Evolutionary conservation across 495 filamentous ascomycete genomes (phyloP).

Genomic region (Neurospora africana): DNA sequence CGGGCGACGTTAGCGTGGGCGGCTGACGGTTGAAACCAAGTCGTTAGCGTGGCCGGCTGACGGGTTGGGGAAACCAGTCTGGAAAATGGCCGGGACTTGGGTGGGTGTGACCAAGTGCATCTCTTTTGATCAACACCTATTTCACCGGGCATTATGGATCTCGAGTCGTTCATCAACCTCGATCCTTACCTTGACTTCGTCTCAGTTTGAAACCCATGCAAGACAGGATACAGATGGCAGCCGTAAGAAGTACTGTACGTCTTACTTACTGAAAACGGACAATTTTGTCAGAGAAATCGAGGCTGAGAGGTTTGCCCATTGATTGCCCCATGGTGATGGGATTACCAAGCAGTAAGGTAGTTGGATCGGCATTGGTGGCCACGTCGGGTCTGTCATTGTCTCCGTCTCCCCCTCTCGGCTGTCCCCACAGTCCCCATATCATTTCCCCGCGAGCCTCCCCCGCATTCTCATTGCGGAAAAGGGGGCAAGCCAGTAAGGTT

Average conservation of each 20-base stretch:
- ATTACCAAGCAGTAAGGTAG: not conserved
- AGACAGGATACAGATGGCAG: not conserved
- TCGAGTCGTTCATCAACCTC: not conserved
- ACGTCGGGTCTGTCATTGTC: not conserved
- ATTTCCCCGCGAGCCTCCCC: not conserved
- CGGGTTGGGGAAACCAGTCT: not conserved
- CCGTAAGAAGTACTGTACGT: not conserved
- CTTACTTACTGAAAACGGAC: not conserved
- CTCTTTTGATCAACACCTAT: no score
- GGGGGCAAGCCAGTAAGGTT: not conserved
- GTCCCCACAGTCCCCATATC: not conserved
- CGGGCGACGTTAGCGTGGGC: not conserved
- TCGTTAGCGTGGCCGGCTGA: not conserved
- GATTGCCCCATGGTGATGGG: not conserved
- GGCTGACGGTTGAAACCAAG: not conserved
- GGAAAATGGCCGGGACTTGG: not conserved
- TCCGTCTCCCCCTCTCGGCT: no score
- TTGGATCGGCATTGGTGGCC: not conserved
- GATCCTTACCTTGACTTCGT: not conserved
- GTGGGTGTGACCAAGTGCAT: not conserved
- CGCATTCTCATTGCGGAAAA: not conserved
- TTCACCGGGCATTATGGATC: no score
- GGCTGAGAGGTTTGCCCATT: not conserved
- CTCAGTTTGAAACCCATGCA: not conserved
- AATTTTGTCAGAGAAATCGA: not conserved